phyloP scores from a whole-genome alignment of 176 grass and related monocot genomes.

The Cenchrus purpureus region DNA sequence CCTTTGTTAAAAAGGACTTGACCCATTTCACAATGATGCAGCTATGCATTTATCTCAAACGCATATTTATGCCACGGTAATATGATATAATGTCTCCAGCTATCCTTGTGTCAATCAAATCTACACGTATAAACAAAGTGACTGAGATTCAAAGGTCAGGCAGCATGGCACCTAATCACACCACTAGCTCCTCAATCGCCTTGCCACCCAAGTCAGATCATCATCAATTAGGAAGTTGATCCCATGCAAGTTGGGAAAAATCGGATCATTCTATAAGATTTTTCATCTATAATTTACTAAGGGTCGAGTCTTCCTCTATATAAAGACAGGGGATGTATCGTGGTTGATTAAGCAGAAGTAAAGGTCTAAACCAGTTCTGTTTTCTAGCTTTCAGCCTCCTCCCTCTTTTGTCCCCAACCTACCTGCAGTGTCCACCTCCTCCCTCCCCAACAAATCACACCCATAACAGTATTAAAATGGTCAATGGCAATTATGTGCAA shows the following conservation, averaged over 20 bases:
- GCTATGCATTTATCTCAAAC: background rate
- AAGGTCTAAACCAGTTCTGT: too few species aligned
- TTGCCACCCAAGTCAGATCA: background rate
- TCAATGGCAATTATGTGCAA: background rate
- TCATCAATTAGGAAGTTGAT: too few species aligned
- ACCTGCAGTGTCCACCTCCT: background rate
- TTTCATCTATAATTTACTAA: too few species aligned
- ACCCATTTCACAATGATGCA: background rate
- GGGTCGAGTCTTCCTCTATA: too few species aligned
- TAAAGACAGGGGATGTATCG: too few species aligned
- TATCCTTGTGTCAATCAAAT: background rate
- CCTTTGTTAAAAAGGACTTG: background rate
- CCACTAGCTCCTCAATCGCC: too few species aligned
- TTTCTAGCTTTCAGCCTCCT: too few species aligned
- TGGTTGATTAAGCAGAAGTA: too few species aligned
- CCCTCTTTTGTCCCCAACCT: too few species aligned
- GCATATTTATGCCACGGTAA: background rate
- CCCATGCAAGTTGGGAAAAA: too few species aligned
- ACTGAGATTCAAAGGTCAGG: background rate
- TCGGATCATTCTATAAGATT: too few species aligned
- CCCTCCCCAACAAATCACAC: background rate
- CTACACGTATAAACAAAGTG: background rate
- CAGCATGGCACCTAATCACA: background rate
- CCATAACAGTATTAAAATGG: background rate
- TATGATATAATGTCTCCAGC: background rate